These are phyloP conservation scores for Paecilomyces niveus DNA, from an alignment of 2,329 filamentous ascomycete genomes.

Conservation along the genomic window DNA sequence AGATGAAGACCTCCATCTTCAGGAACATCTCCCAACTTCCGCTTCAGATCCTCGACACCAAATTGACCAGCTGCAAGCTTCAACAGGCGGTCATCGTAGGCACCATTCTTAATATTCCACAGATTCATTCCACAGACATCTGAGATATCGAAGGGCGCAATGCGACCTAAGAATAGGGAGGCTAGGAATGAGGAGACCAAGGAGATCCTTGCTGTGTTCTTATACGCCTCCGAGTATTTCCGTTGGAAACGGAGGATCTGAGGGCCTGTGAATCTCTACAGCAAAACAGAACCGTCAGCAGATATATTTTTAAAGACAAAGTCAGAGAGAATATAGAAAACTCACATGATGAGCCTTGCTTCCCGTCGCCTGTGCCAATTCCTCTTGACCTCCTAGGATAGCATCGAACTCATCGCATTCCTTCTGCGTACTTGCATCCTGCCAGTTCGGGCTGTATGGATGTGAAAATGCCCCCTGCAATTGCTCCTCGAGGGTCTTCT, in stretches of 20 bases:
- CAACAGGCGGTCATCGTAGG: conserved; percentile 70
- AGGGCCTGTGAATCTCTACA: conserved; percentile 86
- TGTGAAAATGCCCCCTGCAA: conserved; percentile 69
- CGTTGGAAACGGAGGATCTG: conserved; percentile 86
- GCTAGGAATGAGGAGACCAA: conserved; percentile 94
- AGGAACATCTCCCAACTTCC: conserved; percentile 73
- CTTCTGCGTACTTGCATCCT: conserved; percentile 87
- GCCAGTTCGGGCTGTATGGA: conserved; percentile 91
- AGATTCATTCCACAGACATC: conserved; percentile 97
- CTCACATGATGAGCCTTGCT: conserved; percentile 90
- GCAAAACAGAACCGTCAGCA: background rate
- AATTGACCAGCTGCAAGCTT: conserved; percentile 63
- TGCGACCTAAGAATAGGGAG: conserved; percentile 74
- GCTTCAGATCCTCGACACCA: conserved; percentile 58
- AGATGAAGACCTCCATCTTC: conserved; percentile 74
- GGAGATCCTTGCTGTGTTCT: conserved; percentile 74
- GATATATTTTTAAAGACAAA: background rate
- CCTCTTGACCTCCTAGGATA: conserved; percentile 57
- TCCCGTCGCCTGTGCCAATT: conserved; percentile 72
- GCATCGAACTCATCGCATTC: conserved; percentile 87
- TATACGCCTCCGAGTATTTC: conserved; percentile 74
- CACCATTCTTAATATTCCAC: conserved; percentile 73
- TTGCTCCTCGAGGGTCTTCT: conserved; percentile 63
- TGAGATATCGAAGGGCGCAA: conserved; percentile 86
- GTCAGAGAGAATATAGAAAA: conserved; percentile 6